Base-by-base conservation (phyloP, 805 yeast species). In the Starmerella floricola region DNA sequence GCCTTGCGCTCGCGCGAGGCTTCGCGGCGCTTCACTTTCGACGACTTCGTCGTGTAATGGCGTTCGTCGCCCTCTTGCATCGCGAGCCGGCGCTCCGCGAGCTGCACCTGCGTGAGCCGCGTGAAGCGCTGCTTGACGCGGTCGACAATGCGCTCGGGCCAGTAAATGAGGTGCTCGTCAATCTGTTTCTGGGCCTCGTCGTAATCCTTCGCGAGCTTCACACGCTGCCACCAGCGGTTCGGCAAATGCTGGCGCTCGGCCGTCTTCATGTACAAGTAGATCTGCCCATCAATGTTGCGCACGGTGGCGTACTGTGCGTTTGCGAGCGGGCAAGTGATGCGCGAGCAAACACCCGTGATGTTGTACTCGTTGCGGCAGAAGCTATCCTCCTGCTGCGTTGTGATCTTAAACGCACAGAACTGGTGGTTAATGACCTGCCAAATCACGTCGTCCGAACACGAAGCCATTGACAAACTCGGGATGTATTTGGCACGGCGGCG, bases 171-270 rank as follows among this genome's bases (percentile, higher is more conserved):
- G 53, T 85, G 83, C 46, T 78, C 78, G 62, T 88, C 97, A 42
- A 91, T 74, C 62, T 91, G 99, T 49, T 73, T 72, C 56, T 91
- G 69, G 1, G 97, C 97, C 60, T 74, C 81, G 40, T 79, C 72
- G 61, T 86, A 91, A 62, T 91, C 87, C 63, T 84, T 86, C 36
- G 91, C 81, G 47, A 91, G 70, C 62, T 79, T 81, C 58, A 91
- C 80, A 56, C 96, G 74, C 64, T 91, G 96, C 99, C 99, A 91
- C 60, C 84, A 67, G 55, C 81, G 80, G 34, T 82, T 76, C 12
- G 99, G 99, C 49, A 86, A 82, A 60, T 91, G 97, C 17, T 94
- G 93, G 65, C 99, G 77, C 66, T 91, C 99, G 1, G 93, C 94
- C 1, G 97, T 91, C 62, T 91, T 91, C 85, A 91, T 91, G 64